phyloP scores from a whole-genome alignment of 257 asterid species.

The Solanum megistacrolobum region DNA sequence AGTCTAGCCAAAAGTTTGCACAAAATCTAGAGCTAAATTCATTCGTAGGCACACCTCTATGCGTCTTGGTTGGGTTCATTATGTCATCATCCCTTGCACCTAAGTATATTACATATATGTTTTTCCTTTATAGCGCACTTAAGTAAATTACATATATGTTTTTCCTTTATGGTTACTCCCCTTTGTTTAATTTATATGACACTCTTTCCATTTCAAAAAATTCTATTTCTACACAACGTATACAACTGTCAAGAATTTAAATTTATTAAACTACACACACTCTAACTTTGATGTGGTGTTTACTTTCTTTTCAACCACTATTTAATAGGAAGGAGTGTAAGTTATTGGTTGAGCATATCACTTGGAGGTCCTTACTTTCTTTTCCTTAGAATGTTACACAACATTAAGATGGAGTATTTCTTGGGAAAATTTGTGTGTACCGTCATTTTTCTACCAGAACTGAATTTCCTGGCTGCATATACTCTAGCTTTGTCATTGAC shows the following conservation, averaged over 20 bases:
- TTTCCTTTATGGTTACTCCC: background rate
- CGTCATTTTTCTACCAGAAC: background rate
- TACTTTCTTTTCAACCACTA: background rate
- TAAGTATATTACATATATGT: background rate
- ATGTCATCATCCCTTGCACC: background rate
- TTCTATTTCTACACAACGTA: background rate
- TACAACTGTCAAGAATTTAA: background rate
- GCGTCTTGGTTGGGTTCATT: background rate
- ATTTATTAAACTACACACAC: background rate
- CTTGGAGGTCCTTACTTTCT: background rate
- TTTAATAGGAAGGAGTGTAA: background rate
- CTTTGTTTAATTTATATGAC: background rate
- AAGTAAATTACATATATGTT: background rate
- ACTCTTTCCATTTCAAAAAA: background rate
- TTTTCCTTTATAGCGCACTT: background rate
- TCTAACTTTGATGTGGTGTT: background rate
- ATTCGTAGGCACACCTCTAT: background rate
- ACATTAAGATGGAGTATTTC: background rate
- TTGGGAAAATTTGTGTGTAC: background rate
- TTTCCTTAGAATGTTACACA: background rate
- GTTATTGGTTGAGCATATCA: background rate
- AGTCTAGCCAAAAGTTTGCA: background rate
- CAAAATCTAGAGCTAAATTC: background rate
- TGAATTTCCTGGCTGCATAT: background rate
- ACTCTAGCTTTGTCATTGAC: background rate